Conservation (phyloP, 1,139 yeast species). For the Lodderomyces theae region DNA sequence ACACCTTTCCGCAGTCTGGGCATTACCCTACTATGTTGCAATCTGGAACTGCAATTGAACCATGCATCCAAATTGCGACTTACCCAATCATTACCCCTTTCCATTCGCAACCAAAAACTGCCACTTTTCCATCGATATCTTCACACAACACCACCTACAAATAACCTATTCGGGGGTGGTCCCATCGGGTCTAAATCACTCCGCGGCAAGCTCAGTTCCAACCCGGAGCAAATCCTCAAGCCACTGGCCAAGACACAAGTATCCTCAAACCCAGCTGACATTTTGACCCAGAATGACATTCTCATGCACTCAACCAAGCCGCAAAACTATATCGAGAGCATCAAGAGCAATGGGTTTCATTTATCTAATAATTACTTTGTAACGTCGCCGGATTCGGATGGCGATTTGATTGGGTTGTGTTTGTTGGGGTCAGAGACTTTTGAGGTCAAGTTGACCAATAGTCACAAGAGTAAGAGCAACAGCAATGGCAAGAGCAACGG, state of each 20-base stretch:
- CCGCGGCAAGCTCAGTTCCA: constrained; percentile 5
- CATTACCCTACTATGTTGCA: background rate
- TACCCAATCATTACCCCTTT: background rate
- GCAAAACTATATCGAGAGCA: constrained; percentile 43
- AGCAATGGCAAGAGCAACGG: background rate
- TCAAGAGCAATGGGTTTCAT: constrained; percentile 40
- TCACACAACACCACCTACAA: constrained; percentile 4
- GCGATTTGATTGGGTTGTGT: constrained; percentile 52
- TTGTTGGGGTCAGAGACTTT: constrained; percentile 62
- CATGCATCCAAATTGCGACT: background rate
- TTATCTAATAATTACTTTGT: constrained; percentile 36
- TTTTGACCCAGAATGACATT: constrained; percentile 45
- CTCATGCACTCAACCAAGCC: constrained; percentile 45
- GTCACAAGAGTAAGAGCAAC: background rate
- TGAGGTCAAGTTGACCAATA: constrained; percentile 48
- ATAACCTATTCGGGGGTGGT: constrained; percentile 25
- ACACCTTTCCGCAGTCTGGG: too few species aligned
- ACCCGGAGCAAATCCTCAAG: constrained; percentile 9
- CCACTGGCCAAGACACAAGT: constrained; percentile 40
- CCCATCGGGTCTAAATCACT: background rate
- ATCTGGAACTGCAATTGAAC: background rate
- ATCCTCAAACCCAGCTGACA: constrained; percentile 45
- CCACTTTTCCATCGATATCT: background rate
- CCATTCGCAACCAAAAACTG: too few species aligned
- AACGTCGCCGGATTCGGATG: constrained; percentile 46